Evolutionary conservation across 2,329 filamentous ascomycete species (phyloP).

Genomic region (Myotisia sp.): DNA sequence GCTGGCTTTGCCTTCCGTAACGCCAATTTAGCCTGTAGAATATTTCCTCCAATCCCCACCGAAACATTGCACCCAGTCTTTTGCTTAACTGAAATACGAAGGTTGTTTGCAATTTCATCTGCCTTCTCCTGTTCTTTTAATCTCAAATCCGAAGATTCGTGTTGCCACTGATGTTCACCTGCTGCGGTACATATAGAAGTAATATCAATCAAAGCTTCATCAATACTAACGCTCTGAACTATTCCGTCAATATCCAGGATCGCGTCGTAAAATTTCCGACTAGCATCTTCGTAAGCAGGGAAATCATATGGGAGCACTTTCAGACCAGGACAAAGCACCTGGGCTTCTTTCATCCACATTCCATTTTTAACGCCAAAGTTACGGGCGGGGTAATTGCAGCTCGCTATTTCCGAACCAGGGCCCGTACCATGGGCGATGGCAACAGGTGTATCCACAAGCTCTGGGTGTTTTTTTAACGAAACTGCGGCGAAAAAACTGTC

Average conservation of each 20-base stretch:
- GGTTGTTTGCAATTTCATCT: conserved; percentile 50
- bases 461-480: conserved; percentile 62
- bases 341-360: conserved; percentile 96
- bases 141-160: conserved; percentile 52
- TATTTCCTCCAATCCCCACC: conserved; percentile 81
- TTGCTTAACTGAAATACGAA: conserved; percentile 57
- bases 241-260: conserved; percentile 66
- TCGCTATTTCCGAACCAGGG: conserved; percentile 83
- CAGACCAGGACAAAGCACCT: conserved; percentile 68
- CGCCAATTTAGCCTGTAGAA: conserved; percentile 81
- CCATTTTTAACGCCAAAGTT: conserved; percentile 84
- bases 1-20: conserved; percentile 86
- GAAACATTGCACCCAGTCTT: conserved; percentile 79
- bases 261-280: conserved; percentile 69
- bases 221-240: conserved; percentile 92
- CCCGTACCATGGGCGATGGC: conserved; percentile 81
- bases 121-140: conserved; percentile 67
- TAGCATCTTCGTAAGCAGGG: conserved; percentile 83
- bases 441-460: conserved; percentile 62
- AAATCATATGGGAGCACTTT: conserved; percentile 95
- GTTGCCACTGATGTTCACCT: conserved; percentile 51
- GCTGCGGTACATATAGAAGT: conserved; percentile 54
- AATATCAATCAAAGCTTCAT: conserved; percentile 82
- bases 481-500: conserved; percentile 97
- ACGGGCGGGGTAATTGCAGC: conserved; percentile 88